Evolutionary conservation across 345 rosid species (phyloP), one percentile per base, ranked within the genome.

Genomic region (Hibiscus mutabilis): DNA sequence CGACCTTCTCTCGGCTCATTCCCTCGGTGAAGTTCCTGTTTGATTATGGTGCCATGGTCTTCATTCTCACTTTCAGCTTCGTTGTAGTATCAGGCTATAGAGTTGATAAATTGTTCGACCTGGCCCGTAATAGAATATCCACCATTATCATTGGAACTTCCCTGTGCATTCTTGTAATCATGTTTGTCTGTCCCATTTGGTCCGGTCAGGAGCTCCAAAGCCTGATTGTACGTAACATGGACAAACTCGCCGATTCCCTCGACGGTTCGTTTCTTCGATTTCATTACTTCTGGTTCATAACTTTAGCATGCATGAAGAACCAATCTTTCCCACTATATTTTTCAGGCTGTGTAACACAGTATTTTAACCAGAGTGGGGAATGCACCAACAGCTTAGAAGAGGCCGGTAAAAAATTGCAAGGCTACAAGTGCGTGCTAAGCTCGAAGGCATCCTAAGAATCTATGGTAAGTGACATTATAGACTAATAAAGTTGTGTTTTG

Each of bases 51-150:
- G 85, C 87, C 25, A 12, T 81, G 83, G 89, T 91, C 79, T 91
- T 89, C 76, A 85, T 91, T 71, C 87, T 91, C 52, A 91, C 97
- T 51, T 92, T 88, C 77, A 89, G 91, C 76, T 79, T 89, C 5
- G 85, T 88, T 14, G 82, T 90, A 16, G 84, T 89, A 29, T 86
- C 93, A 0, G 89, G 97, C 2, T 89, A 89, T 46, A 75, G 89
- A 5, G 87, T 84, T 53, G 89, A 89, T 14, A 76, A 80, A 64
- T 69, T 92, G 52, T 53, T 86, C 52, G 92, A 82, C 2, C 0
- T 89, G 69, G 93, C 93, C 47, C 83, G 75, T 55, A 79, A 86
- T 47, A 92, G 97, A 84, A 24, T 82, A 40, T 83, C 92, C 56
- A 88, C 97, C 19, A 80, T 89, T 55, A 84, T 80, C 1, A 80